These are phyloP conservation scores for Podospora bellae-mahoneyi DNA, from an alignment of 495 filamentous ascomycete genomes.

Conservation along the genomic window DNA sequence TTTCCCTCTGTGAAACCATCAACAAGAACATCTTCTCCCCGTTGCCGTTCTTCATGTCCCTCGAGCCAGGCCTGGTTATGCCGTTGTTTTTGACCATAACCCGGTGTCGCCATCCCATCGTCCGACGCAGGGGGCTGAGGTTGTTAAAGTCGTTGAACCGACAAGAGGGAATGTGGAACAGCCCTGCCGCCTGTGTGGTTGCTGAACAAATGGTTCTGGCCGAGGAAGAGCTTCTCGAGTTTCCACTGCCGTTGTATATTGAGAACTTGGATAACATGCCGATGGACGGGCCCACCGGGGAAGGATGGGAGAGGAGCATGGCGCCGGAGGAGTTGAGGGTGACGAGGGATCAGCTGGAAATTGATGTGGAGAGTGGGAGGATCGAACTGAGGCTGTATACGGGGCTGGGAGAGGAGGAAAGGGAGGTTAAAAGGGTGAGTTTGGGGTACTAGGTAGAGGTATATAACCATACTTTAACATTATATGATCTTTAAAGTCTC, in stretches of 20 bases:
- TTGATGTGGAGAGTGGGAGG: background rate
- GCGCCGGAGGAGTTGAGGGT: background rate
- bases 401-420: background rate
- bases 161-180: conserved; percentile 28
- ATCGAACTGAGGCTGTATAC: background rate
- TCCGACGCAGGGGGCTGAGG: conserved; percentile 18
- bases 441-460: background rate
- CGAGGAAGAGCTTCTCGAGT: conserved; percentile 23
- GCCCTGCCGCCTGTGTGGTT: conserved; percentile 11
- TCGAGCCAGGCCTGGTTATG: conserved; percentile 24
- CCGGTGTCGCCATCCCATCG: conserved; percentile 23
- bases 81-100: conserved; percentile 17
- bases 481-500: background rate
- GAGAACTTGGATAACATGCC: background rate
- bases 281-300: background rate
- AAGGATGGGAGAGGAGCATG: background rate
- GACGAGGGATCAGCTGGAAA: background rate
- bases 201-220: conserved; percentile 14
- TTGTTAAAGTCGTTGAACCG: conserved; percentile 18
- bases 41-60: conserved; percentile 22
- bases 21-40: conserved; percentile 8
- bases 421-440: background rate
- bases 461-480: no score
- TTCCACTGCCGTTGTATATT: conserved; percentile 10
- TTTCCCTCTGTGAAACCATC: conserved; percentile 13